Base-by-base conservation (phyloP, 305 asterid genomes). In the Solanum aculeatissimum region DNA sequence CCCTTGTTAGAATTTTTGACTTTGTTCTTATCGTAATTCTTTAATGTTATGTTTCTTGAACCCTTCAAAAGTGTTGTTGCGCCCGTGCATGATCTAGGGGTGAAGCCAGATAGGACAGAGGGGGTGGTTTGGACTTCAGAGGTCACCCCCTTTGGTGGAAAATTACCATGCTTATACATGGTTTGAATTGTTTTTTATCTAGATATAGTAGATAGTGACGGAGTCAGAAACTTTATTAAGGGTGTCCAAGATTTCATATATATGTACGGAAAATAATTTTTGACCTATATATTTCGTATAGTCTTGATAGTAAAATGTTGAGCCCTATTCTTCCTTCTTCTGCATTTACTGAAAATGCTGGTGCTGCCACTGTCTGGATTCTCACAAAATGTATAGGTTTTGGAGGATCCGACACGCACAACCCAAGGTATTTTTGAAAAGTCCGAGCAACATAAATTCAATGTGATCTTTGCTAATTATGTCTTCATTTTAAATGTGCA, bases 401-500 rank as follows among this genome's bases (percentile, higher is more conserved):
- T 68, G 9, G 25, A 68, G 49, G 42, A 68, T 68, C 23, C 4
- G 2, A 18, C 27, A 10, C 77, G 18, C 25, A 32, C 9, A 9
- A 4, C 4, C 13, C 35, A 9, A 8, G 21, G 15, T 35, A 35
- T 40, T 19, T 19, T 70, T n/a, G 19, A n/a, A 69, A 13, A 9
- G 29, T 19, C 10, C 3, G 9, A 68, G 10, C 5, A 53, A 27
- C 27, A 75, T 25, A 47, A 10, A 3, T 38, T 70, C 18, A 19
- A 43, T 71, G 21, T 72, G 7, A 11, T 43, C 57, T 72, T 68
- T 80, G 6, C 14, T 57, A n/a, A n/a, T n/a, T 32, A 9, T 74
- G 7, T 45, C 23, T 43, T 74, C 81, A 74, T 45, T 74, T 45
- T 45, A 5, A 79, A 45, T 70, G 19, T 47, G 86, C 96, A 97